Conservation (phyloP, 768 basidiomycete genomes). For the Xerocomus brunneocitrinus region DNA sequence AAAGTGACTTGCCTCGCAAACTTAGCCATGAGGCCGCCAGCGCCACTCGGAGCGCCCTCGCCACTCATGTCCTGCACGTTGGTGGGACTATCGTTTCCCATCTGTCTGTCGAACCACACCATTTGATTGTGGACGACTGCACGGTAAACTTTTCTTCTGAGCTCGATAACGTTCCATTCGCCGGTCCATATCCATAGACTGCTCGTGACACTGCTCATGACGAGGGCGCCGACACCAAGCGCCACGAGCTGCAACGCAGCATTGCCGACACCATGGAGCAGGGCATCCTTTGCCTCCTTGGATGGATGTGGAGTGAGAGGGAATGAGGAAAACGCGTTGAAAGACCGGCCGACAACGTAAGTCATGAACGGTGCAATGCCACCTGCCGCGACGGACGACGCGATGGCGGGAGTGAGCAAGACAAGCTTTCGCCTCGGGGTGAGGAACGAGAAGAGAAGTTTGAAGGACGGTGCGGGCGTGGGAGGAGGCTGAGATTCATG, state of each 20-base stretch:
- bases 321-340: slow-evolving; percentile 65
- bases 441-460: slow-evolving; percentile 64
- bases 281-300: slow-evolving; percentile 40
- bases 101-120: slow-evolving; percentile 88
- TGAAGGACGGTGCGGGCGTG: slow-evolving; percentile 48
- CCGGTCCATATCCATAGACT: slow-evolving; percentile 85
- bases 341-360: slow-evolving; percentile 69
- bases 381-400: slow-evolving; percentile 59
- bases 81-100: slow-evolving; percentile 51
- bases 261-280: slow-evolving; percentile 54
- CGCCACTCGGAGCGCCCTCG: slow-evolving; percentile 57
- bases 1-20: slow-evolving; percentile 61
- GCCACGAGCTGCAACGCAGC: slow-evolving; percentile 63
- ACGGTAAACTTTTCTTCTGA: slow-evolving; percentile 65
- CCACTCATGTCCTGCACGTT: slow-evolving; percentile 33
- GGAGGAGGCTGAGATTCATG: slow-evolving; percentile 17
- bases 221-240: slow-evolving; percentile 60
- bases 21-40: slow-evolving; percentile 90
- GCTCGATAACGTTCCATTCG: slow-evolving; percentile 66
- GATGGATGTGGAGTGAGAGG: slow-evolving; percentile 40
- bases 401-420: slow-evolving; percentile 60
- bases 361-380: slow-evolving; percentile 87
- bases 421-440: slow-evolving; percentile 49
- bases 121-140: slow-evolving; percentile 68
- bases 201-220: slow-evolving; percentile 70